These are phyloP conservation scores for Heliocybe sulcata DNA, from an alignment of 1,284 basidiomycete species.

Conservation along the genomic window DNA sequence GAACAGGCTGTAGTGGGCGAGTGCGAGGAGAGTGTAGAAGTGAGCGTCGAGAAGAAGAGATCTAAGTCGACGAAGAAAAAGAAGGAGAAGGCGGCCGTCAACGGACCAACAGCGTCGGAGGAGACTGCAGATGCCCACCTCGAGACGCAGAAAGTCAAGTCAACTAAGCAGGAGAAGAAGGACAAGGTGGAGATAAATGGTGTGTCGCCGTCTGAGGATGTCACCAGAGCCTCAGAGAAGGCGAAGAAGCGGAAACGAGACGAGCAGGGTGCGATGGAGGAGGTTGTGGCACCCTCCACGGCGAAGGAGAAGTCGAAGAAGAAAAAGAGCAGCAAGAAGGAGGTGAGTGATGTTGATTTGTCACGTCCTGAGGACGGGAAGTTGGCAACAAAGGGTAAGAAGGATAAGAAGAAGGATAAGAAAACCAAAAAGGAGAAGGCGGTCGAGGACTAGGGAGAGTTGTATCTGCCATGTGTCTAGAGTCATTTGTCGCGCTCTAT, in stretches of 20 bases:
- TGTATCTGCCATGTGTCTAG: neutral
- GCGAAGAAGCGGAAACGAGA: neutral
- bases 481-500: neutral
- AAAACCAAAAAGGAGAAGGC: constrained; percentile 1
- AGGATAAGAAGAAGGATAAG: constrained; percentile 17
- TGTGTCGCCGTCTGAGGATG: neutral
- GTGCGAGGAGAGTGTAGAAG: neutral
- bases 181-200: neutral
- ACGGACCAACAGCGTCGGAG: neutral
- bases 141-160: neutral
- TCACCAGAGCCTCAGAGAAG: neutral
- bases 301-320: constrained; percentile 3
- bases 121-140: too few relatives aligned
- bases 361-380: constrained; percentile 5
- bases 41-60: neutral
- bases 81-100: neutral
- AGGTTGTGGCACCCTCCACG: neutral
- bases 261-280: neutral
- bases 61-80: neutral
- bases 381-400: constrained; percentile 9
- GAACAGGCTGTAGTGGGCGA: constrained; percentile 9
- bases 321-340: constrained; percentile 15
- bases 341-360: constrained; percentile 9
- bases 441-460: neutral
- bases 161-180: neutral